These are phyloP conservation scores for Colletotrichum tabaci DNA, from an alignment of 2,329 filamentous ascomycete genomes.

Conservation along the genomic window DNA sequence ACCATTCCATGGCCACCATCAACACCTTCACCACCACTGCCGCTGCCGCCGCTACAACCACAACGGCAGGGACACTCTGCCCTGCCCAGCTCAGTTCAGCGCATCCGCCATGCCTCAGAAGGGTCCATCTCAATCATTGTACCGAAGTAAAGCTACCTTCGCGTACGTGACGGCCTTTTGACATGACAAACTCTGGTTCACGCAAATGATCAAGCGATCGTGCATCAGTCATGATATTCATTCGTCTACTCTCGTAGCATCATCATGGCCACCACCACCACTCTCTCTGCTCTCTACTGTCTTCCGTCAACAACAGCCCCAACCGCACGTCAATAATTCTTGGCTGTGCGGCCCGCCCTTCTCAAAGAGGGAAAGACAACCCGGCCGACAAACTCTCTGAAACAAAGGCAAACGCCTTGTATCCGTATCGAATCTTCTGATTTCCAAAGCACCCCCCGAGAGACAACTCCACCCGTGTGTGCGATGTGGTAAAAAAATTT, in stretches of 20 bases:
- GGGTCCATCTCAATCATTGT: neutral
- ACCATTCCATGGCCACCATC: no score
- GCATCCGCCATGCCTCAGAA: neutral
- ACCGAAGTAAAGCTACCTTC: neutral
- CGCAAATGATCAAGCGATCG: slow-evolving; percentile 31
- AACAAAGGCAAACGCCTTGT: slow-evolving; percentile 10
- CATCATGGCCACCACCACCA: slow-evolving; percentile 26
- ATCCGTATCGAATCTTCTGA: slow-evolving; percentile 1
- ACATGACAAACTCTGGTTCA: neutral
- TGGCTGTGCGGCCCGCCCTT: slow-evolving; percentile 1
- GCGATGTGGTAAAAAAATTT: slow-evolving; percentile 17
- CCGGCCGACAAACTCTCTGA: slow-evolving; percentile 8
- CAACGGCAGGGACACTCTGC: neutral
- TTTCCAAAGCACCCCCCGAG: slow-evolving; percentile 7
- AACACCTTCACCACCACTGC: no score
- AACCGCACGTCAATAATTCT: neutral
- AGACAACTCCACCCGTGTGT: slow-evolving; percentile 18
- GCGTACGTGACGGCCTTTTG: neutral
- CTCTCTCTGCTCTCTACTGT: slow-evolving; percentile 36
- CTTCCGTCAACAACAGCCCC: neutral
- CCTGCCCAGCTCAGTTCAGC: neutral
- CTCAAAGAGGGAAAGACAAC: neutral
- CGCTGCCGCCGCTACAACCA: no score
- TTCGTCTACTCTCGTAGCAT: slow-evolving; percentile 40
- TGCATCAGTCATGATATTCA: slow-evolving; percentile 40